Base-by-base conservation (phyloP, 2,329 filamentous ascomycete species). In the Pestalotiopsis sp. region DNA sequence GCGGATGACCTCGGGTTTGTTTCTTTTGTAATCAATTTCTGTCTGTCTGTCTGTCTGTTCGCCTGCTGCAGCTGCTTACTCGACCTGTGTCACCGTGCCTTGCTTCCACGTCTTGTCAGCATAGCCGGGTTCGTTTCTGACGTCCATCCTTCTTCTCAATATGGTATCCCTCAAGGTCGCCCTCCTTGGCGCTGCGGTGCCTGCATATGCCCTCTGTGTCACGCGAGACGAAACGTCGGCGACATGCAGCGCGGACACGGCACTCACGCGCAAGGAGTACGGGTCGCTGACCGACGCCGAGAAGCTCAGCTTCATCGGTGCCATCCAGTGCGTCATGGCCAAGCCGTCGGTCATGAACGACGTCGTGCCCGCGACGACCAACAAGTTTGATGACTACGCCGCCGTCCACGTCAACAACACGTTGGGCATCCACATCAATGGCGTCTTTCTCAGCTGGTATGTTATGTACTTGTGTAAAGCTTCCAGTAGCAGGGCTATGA, bases 331-430 rank as follows among this genome's bases (percentile, higher is more conserved):
- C 31, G 45, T 75, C 12, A 72, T 73, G 69, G 61, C 66, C 6
- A 64, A 72, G 25, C 73, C 74, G 11, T 63, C 11, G 67, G 70
- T 12, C 67, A 49, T 36, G 71, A 70, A 6, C 70, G 69, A n/a
- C 25, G 36, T 72, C 14, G 72, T 69, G 4, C 71, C 75, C n/a
- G 75, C 73, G 4, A 74, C 68, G 20, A 68, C 65, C 49, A 71
- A 68, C 14, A 70, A 72, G 12, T 77, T 71, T 61, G 75, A 77
- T 52, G 75, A 77, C 69, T 77, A 69, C 73, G 77, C 79, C 20
- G 75, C 70, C 41, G 68, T 69, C 3, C 75, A 77, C 69, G 73
- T 76, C 67, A 72, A 73, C 59, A 70, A 70, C 62, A 74, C 73
- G 20, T 36, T 41, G 41, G 66, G 65, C 6, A 74, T 77, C 12